Evolutionary conservation across 1,139 yeast genomes (phyloP), one percentile per base, ranked within the genome.

Genomic region (Yamadazyma sp.): DNA sequence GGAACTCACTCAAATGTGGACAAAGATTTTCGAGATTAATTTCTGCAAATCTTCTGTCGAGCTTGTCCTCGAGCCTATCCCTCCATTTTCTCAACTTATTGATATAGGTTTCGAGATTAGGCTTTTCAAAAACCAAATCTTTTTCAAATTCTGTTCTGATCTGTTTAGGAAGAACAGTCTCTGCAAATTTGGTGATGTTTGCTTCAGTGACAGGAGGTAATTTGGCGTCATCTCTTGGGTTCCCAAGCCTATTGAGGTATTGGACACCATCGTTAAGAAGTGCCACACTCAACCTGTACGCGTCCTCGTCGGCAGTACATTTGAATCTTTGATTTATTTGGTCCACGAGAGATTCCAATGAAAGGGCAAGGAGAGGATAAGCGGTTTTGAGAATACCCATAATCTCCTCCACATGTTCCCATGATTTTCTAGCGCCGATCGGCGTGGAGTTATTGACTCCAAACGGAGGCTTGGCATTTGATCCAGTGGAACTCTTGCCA

Each of bases 311-410:
- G 0, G 95, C 89, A 38, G 88, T 86, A 37, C 96, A 84, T 64
- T 92, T 94, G 72, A 94, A 92, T 41, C 98, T 73, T 58, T 89
- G 96, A 56, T 85, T 86, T 41, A 94, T 87, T 66, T 94, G 98
- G 55, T 94, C 98, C 35, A 92, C 97, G 46, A 94, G 69, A 0
- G 98, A 88, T 62, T 94, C 99, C 48, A 94, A 72, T 0, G 98
- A 89, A 41, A 94, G 75, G 0, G 98, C 96, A 47, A 94, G 68
- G 40, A 94, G 67, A 7, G 99, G 99, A 61, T 91, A 92, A 0
- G 98, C 97, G 0, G 98, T 94, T 58, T 94, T 94, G 59, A 92
- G 71, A 40, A 91, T 88, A 20, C 94, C 94, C 87, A 89, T 88
- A 44, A 94, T 85, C 55, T 91, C 98, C 48, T 94, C 98, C 34